These are phyloP conservation scores for Cladosporium velox DNA, from an alignment of 2,329 filamentous ascomycete genomes.

Conservation along the genomic window DNA sequence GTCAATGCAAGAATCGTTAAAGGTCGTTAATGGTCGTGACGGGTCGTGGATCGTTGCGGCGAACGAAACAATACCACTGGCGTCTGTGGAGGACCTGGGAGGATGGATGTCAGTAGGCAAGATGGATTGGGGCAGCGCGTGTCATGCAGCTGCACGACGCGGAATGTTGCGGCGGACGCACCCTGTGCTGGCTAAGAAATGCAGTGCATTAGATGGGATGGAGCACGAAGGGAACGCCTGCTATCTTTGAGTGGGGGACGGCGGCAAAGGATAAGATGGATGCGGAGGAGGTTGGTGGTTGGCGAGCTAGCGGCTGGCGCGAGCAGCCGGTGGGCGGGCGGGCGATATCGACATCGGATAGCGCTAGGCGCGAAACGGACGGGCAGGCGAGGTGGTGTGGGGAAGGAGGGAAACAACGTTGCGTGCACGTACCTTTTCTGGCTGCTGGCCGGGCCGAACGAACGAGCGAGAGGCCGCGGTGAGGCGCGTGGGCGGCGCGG, in stretches of 20 bases:
- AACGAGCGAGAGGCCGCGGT: slow-evolving; percentile 3
- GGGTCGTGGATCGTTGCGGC: slow-evolving; percentile 36
- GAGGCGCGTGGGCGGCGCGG: slow-evolving; percentile 11
- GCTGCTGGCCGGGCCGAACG: slow-evolving; percentile 11
- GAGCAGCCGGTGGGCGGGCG: slow-evolving; percentile 14
- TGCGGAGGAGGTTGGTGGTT: slow-evolving; percentile 34
- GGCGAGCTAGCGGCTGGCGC: slow-evolving; percentile 27
- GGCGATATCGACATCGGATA: slow-evolving; percentile 9
- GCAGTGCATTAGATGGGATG: slow-evolving; percentile 39
- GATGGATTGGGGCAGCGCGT: slow-evolving; percentile 18
- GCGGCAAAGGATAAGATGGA: slow-evolving; percentile 27
- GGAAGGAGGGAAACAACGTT: slow-evolving; percentile 1
- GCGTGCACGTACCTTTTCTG: slow-evolving; percentile 19
- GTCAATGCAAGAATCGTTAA: slow-evolving; percentile 39
- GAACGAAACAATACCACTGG: slow-evolving; percentile 32
- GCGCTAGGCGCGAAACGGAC: slow-evolving; percentile 22
- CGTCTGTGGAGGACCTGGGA: slow-evolving; percentile 16
- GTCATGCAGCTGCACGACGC: slow-evolving; percentile 32
- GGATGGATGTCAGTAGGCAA: slow-evolving; percentile 11
- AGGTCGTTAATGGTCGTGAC: slow-evolving; percentile 38
- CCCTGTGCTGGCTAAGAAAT: slow-evolving; percentile 37
- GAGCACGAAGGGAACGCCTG: slow-evolving; percentile 31
- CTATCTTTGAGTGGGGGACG: slow-evolving; percentile 31
- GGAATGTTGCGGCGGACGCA: slow-evolving; percentile 30
- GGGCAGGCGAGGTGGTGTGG: slow-evolving; percentile 19